Evolutionary conservation across 2,329 filamentous ascomycete genomes (phyloP).

Genomic region (Chrysosphaeria jannelii): DNA sequence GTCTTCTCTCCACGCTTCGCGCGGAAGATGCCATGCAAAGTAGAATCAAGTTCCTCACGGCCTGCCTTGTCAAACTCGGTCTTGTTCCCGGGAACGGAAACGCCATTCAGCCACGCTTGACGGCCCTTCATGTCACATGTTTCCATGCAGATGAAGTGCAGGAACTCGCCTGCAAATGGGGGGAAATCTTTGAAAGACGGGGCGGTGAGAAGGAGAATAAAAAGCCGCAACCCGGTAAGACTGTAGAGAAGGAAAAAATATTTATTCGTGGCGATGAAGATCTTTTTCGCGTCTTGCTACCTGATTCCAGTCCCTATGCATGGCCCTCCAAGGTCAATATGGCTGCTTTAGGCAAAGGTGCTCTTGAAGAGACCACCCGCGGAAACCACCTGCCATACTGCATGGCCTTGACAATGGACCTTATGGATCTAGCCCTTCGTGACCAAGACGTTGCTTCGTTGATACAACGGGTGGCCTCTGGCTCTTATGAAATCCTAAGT

Average conservation of each 20-base stretch:
- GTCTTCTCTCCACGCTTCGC: conserved; percentile 34
- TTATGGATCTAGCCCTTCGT: conserved; percentile 4
- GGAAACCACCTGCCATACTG: conserved; percentile 2
- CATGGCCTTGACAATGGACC: conserved; percentile 3
- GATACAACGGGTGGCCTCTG: too few species aligned
- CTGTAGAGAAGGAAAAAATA: conserved; percentile 19
- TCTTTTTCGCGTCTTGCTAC: conserved; percentile 47
- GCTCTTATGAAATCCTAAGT: too few species aligned
- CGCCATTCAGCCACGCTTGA: conserved; percentile 43
- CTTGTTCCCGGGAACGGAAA: conserved; percentile 44
- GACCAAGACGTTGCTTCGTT: conserved; percentile 9
- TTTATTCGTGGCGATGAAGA: conserved; percentile 59
- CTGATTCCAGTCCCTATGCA: conserved; percentile 13
- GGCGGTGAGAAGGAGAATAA: too few species aligned
- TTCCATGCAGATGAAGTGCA: conserved; percentile 21
- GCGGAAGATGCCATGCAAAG: conserved; percentile 28
- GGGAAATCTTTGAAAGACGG: conserved; percentile 34
- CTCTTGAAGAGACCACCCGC: conserved; percentile 3
- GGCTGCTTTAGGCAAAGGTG: not conserved
- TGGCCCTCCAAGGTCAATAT: conserved; percentile 3
- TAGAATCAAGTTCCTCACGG: conserved; percentile 46
- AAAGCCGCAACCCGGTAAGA: too few species aligned
- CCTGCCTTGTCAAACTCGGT: conserved; percentile 51
- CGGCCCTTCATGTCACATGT: conserved; percentile 52
- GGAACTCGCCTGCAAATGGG: conserved; percentile 33